Base-by-base conservation (phyloP, 23 red algal species). In the Cyanidium caldarium region DNA sequence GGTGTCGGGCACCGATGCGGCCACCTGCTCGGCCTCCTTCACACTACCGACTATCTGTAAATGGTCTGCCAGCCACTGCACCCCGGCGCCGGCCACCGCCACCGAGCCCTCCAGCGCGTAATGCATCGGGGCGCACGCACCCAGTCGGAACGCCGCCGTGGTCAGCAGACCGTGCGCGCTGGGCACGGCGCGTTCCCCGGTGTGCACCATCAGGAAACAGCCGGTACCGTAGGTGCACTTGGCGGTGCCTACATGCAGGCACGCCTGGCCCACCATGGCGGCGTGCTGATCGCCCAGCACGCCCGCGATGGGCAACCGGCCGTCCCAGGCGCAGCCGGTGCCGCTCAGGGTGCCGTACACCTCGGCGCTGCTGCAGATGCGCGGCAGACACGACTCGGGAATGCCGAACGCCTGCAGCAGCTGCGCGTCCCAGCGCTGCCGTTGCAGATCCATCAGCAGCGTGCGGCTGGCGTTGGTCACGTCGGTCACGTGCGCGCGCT, bases 161-260 rank as follows among this genome's bases (percentile, higher is more conserved):
- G 88, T 94, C 33, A 94, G 40, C 73, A 94, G 56, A 3, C 81
- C 76, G 25, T 61, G 66, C 0, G 40, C 21, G 70, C 69, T 82
- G 41, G 78, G 57, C 38, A 78, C 75, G 21, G 81, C 80, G 33
- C 51, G 56, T 5, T 44, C 70, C 1, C 88, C 88, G 13, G 77
- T 86, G 46, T 94, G 83, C 14, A 94, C 76, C 0, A 94, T 94
- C 25, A 94, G 51, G 42, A 94, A 94, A 68, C 88, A 85, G 1
- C 88, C 88, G 2, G 88, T 94, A 25, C 88, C 88, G 42, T 86
- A 94, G 2, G 88, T 94, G 75, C 51, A 69, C 77, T 94, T 94
- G 40, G 71, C 76, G 20, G 85, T 66, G 5, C 82, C 88, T 0
- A 69, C 45, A 2, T 73, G 38, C 41, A 94, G 80, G 44, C 81